A percentile compares a stretch with the other conserved stretches of the same genome.
These are phyloP conservation scores for Anaeromyces robustus DNA, from an alignment of 192 early-diverging fungal genomes.

Conservation along the genomic window DNA sequence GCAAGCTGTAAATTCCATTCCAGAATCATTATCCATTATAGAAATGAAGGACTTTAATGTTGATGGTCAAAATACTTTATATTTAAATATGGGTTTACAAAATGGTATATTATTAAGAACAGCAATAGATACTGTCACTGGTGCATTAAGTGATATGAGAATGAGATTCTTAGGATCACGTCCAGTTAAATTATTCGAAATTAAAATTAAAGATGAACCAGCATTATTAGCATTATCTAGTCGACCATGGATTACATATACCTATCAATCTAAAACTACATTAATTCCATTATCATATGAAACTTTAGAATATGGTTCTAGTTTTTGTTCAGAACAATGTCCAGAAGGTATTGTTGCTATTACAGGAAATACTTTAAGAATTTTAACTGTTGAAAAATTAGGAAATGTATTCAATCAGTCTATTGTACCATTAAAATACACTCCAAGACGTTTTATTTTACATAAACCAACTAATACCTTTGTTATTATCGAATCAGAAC, in stretches of 20 bases:
- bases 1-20: constrained; percentile 45
- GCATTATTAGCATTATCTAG: constrained; percentile 71
- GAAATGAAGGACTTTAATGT: constrained; percentile 66
- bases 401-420: constrained; percentile 72
- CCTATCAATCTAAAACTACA: constrained; percentile 49
- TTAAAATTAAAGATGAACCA: constrained; percentile 44
- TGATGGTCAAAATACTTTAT: constrained; percentile 37
- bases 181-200: constrained; percentile 62
- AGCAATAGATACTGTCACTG: constrained; percentile 64
- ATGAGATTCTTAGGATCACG: constrained; percentile 71
- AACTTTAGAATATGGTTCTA: constrained; percentile 62
- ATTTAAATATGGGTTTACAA: constrained; percentile 72
- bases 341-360: constrained; percentile 80
- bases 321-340: constrained; percentile 70
- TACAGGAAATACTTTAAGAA: constrained; percentile 66
- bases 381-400: constrained; percentile 72
- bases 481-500: constrained; percentile 78
- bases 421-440: constrained; percentile 65
- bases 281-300: constrained; percentile 75
- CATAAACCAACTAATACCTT: constrained; percentile 64
- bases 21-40: constrained; percentile 59
- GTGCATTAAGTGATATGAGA: constrained; percentile 65
- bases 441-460: constrained; percentile 68
- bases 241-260: constrained; percentile 81
- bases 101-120: constrained; percentile 84